Conservation (phyloP, 805 yeast genomes). For the Saturnispora bothae region DNA sequence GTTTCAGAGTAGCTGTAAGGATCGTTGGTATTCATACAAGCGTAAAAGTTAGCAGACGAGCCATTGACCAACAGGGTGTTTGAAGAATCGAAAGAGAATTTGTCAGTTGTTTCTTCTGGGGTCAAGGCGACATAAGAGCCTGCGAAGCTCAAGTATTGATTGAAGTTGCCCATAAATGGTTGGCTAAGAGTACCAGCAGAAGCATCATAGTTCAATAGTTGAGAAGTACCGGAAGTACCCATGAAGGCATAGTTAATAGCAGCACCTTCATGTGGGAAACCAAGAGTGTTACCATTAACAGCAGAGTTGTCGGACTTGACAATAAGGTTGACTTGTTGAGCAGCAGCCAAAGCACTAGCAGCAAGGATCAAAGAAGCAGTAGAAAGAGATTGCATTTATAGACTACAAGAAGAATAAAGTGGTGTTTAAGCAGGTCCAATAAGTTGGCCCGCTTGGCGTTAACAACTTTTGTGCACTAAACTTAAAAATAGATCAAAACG, state of each 20-base stretch:
- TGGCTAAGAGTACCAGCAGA: slow-evolving; percentile 1
- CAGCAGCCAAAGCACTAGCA: slow-evolving; percentile 7
- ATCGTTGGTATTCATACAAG: slow-evolving; percentile 34
- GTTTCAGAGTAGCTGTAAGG: slow-evolving; percentile 31
- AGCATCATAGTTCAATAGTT: slow-evolving; percentile 14
- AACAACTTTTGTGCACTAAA: not conserved
- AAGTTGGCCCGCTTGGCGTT: not conserved
- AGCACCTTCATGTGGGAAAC: slow-evolving; percentile 38
- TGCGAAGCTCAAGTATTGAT: slow-evolving; percentile 2
- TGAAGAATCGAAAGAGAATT: slow-evolving; percentile 13
- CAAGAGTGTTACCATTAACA: slow-evolving; percentile 22
- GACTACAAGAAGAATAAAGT: too few species aligned
- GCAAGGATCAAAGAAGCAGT: slow-evolving; percentile 1
- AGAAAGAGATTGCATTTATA: slow-evolving; percentile 7
- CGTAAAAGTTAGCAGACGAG: slow-evolving; percentile 28
- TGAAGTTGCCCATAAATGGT: slow-evolving; percentile 1
- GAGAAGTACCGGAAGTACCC: slow-evolving; percentile 13
- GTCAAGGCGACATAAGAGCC: slow-evolving; percentile 10
- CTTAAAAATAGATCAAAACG: too few species aligned
- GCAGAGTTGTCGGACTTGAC: slow-evolving; percentile 21
- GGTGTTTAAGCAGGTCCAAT: not conserved
- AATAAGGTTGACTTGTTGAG: slow-evolving; percentile 16
- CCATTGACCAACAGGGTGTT: slow-evolving; percentile 25
- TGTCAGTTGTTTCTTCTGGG: slow-evolving; percentile 11
- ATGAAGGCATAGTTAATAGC: slow-evolving; percentile 33